Conservation (phyloP, 345 rosid genomes). For the Raphanus raphanistrum region DNA sequence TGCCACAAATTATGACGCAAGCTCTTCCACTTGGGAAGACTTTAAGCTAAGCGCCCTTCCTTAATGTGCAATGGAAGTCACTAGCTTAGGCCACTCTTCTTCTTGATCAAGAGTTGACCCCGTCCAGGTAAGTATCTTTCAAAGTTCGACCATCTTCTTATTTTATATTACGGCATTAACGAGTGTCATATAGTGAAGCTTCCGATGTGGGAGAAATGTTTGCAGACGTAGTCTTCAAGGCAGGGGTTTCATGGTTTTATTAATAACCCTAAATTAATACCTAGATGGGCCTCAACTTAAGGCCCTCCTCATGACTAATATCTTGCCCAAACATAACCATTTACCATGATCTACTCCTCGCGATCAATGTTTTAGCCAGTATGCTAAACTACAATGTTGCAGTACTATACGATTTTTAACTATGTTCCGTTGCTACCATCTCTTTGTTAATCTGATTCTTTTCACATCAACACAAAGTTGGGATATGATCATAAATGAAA, state of each 20-base stretch:
- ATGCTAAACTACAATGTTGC: not conserved
- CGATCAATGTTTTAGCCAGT: not conserved
- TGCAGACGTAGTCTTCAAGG: not conserved
- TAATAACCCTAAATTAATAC: not conserved
- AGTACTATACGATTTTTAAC: not conserved
- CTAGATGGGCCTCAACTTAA: not conserved
- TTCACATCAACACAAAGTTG: not conserved
- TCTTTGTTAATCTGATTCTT: not conserved
- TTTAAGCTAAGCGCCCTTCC: constrained; percentile 37
- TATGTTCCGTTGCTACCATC: not conserved
- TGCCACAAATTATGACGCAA: constrained; percentile 57
- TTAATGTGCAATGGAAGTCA: constrained; percentile 32
- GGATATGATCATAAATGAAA: not conserved
- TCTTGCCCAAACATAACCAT: not conserved
- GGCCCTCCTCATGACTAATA: not conserved
- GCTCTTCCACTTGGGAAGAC: constrained; percentile 51
- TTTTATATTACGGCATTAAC: not conserved
- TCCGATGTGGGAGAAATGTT: constrained; percentile 28
- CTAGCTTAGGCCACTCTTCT: constrained; percentile 39
- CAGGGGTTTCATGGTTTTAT: not conserved
- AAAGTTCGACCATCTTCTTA: rapidly evolving
- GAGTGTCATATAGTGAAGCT: not conserved
- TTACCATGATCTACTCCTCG: not conserved
- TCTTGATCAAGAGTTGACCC: constrained; percentile 36
- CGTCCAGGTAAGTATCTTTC: constrained; percentile 37